Evolutionary conservation across 2,329 filamentous ascomycete species (phyloP).

Genomic region (Trematosphaeria pertusa): DNA sequence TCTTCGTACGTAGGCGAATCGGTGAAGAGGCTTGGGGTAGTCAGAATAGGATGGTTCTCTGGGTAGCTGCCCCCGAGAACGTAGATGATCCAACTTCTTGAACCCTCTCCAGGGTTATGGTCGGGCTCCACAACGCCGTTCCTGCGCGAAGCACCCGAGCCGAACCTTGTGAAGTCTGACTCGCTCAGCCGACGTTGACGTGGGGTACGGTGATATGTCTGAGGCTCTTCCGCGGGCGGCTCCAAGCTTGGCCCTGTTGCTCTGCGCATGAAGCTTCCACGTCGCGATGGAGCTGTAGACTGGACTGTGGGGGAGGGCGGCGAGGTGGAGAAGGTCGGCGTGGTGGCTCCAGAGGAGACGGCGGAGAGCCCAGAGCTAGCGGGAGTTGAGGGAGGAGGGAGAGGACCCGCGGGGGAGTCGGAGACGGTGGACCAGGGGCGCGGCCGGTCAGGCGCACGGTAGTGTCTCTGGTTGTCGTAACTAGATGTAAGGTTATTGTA

Average conservation of each 20-base stretch:
- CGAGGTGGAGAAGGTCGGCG: slow-evolving; percentile 40
- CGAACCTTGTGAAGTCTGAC: slow-evolving; percentile 67
- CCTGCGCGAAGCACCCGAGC: slow-evolving; percentile 66
- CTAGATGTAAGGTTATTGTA: slow-evolving; percentile 57
- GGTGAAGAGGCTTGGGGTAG: slow-evolving; percentile 73
- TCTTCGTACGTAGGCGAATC: slow-evolving; percentile 76
- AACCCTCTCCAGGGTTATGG: slow-evolving; percentile 62
- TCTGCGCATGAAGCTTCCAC: slow-evolving; percentile 49
- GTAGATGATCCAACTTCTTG: slow-evolving; percentile 75
- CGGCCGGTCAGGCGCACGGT: slow-evolving; percentile 54
- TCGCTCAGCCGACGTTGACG: slow-evolving; percentile 65
- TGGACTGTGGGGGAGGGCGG: slow-evolving; percentile 45
- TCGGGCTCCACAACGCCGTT: slow-evolving; percentile 68
- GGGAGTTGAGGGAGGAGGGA: slow-evolving; percentile 69
- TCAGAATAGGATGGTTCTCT: slow-evolving; percentile 73
- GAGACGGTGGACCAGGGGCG: slow-evolving; percentile 55
- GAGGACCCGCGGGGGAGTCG: slow-evolving; percentile 65
- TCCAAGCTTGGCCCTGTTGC: slow-evolving; percentile 49
- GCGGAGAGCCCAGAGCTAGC: slow-evolving; percentile 64
- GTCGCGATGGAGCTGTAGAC: slow-evolving; percentile 46
- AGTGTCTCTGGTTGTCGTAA: slow-evolving; percentile 62
- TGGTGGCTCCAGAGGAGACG: slow-evolving; percentile 60
- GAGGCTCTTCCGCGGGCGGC: slow-evolving; percentile 52
- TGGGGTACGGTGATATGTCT: slow-evolving; percentile 49
- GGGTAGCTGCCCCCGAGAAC: slow-evolving; percentile 74